Evolutionary conservation across 2,329 filamentous ascomycete species (phyloP).

Genomic region (Epichloe typhina): DNA sequence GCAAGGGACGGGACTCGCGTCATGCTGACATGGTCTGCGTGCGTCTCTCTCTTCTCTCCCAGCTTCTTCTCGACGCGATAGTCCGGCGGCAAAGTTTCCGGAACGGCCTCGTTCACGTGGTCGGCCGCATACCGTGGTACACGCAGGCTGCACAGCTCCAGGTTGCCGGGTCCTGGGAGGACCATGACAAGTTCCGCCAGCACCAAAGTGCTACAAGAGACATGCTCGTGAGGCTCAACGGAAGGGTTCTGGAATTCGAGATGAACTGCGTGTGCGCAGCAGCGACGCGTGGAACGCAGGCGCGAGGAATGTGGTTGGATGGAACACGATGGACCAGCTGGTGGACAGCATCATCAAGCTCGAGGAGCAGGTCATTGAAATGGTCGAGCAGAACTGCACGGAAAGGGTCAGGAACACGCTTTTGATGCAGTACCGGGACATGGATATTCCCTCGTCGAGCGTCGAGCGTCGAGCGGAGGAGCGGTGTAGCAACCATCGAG

Average conservation of each 20-base stretch:
- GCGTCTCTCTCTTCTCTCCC: neutral
- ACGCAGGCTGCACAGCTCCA: conserved; percentile 19
- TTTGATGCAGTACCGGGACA: conserved; percentile 7
- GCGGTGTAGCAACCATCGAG: neutral
- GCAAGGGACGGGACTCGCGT: neutral
- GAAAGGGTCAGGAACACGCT: conserved; percentile 8
- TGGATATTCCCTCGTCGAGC: conserved; percentile 1
- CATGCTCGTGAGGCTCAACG: conserved; percentile 16
- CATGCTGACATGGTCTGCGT: neutral
- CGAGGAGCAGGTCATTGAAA: conserved; percentile 13
- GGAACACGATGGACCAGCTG: conserved; percentile 18
- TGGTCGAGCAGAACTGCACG: conserved; percentile 12
- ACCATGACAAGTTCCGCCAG: conserved; percentile 11
- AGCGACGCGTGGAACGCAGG: conserved; percentile 23
- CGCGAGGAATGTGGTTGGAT: conserved; percentile 23
- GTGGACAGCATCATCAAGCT: conserved; percentile 14
- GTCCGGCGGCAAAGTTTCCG: conserved; percentile 18
- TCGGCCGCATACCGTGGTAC: conserved; percentile 22
- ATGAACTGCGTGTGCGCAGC: conserved; percentile 27
- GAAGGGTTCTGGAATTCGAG: conserved; percentile 23
- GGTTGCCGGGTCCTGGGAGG: conserved; percentile 10
- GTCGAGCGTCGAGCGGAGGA: neutral
- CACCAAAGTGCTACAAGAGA: conserved; percentile 12
- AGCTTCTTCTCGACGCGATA: conserved; percentile 24
- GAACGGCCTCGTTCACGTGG: conserved; percentile 18